A percentile compares a stretch with the other conserved stretches of the same genome.
phyloP scores from a whole-genome alignment of 805 yeast species.

The Maudiozyma serrabonitensis region DNA sequence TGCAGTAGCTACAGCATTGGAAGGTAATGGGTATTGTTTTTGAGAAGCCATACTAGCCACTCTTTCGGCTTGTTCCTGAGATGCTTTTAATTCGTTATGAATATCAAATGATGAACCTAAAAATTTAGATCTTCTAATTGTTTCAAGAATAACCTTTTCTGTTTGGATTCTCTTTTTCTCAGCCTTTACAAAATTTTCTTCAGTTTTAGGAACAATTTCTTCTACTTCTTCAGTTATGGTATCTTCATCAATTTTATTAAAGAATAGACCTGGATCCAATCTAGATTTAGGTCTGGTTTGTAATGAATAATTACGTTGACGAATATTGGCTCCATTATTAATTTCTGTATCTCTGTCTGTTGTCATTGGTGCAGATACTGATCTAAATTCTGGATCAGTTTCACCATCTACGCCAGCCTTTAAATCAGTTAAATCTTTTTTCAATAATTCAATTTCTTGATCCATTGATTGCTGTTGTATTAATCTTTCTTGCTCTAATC shows the following conservation, averaged over 20 bases:
- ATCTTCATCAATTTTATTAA: background rate
- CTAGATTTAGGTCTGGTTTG: conserved; percentile 36
- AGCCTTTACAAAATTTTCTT: conserved; percentile 10
- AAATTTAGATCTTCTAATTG: conserved; percentile 37
- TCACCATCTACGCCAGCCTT: conserved; percentile 3
- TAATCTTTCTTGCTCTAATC: conserved; percentile 12
- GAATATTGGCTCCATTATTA: conserved; percentile 22
- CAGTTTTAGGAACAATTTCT: conserved; percentile 9
- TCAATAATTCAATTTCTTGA: conserved; percentile 16
- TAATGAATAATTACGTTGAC: conserved; percentile 32
- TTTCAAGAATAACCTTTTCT: conserved; percentile 31
- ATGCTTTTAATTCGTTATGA: conserved; percentile 23
- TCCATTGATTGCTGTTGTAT: conserved; percentile 24
- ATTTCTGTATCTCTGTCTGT: conserved; percentile 8
- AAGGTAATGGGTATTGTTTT: conserved; percentile 17
- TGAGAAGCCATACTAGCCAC: background rate
- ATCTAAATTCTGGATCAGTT: conserved; percentile 20
- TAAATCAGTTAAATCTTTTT: conserved; percentile 10
- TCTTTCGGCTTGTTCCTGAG: conserved; percentile 6
- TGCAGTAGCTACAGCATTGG: conserved; percentile 20
- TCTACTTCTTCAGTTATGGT: conserved; percentile 7
- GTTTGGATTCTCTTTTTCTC: conserved; percentile 17
- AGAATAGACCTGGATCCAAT: conserved; percentile 35
- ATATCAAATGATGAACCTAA: conserved; percentile 35
- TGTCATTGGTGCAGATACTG: conserved; percentile 32